phyloP scores from a whole-genome alignment of 176 grass and related monocot genomes.

The Oryza rufipogon region DNA sequence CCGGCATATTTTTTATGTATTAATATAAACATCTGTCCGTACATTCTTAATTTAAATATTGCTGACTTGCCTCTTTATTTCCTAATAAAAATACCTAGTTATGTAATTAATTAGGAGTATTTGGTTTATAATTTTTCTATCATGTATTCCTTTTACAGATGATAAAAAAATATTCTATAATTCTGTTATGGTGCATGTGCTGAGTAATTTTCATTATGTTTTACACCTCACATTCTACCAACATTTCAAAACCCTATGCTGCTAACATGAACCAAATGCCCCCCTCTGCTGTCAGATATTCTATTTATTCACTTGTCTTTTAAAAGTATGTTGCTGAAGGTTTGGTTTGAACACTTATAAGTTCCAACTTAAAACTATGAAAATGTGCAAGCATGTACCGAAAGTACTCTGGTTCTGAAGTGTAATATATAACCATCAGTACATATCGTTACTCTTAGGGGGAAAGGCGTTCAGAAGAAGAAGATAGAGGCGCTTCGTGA shows the following conservation, averaged over 20 bases:
- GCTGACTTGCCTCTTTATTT: background rate
- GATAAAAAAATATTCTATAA: slow-evolving; percentile 27
- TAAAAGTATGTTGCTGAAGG: background rate
- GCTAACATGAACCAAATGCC: background rate
- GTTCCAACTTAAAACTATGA: background rate
- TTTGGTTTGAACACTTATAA: slow-evolving; percentile 11
- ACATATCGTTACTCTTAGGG: slow-evolving; percentile 52
- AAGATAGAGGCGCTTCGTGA: slow-evolving; percentile 72
- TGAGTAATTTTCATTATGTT: slow-evolving; percentile 10
- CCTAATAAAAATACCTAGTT: background rate
- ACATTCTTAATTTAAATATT: background rate
- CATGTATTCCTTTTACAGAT: slow-evolving; percentile 3
- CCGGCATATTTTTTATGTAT: slow-evolving; percentile 20
- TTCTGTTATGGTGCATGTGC: slow-evolving; percentile 17
- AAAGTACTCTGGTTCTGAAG: slow-evolving; percentile 15
- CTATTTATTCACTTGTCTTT: slow-evolving; percentile 4
- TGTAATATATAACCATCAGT: slow-evolving; percentile 22
- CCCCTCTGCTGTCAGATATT: background rate
- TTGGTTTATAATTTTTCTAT: background rate
- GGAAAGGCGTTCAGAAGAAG: slow-evolving; percentile 76
- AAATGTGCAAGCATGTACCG: background rate
- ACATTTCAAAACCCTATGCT: background rate
- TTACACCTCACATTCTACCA: slow-evolving; percentile 14
- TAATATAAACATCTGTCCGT: background rate
- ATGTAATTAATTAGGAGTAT: background rate